Evolutionary conservation across 345 rosid species (phyloP).

Genomic region (Conringia planisiliqua): DNA sequence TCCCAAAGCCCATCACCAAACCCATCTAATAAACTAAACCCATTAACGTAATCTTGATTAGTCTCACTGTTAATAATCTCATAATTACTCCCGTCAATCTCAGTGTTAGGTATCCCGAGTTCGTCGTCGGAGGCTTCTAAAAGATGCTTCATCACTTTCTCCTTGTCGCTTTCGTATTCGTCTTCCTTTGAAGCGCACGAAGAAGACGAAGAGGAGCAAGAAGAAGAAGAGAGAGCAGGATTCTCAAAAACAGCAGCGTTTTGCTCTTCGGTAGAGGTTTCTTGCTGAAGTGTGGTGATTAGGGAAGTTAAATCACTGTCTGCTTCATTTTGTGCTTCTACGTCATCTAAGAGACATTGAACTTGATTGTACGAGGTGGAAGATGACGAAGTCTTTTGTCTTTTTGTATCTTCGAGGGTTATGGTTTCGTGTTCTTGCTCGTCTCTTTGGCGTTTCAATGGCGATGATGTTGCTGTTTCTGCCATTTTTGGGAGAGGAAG

Average conservation of each 20-base stretch:
- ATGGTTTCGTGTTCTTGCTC: slow-evolving; percentile 40
- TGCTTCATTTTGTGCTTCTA: slow-evolving; percentile 45
- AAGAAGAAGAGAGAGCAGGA: slow-evolving; percentile 16
- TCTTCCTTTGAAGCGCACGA: slow-evolving; percentile 24
- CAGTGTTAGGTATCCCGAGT: slow-evolving; percentile 70
- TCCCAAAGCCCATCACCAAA: slow-evolving; percentile 68
- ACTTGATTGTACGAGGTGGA: slow-evolving; percentile 36
- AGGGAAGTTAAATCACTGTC: slow-evolving; percentile 51
- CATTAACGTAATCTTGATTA: slow-evolving; percentile 26
- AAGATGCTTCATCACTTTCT: slow-evolving; percentile 66
- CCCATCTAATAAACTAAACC: slow-evolving; percentile 33
- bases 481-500: slow-evolving; percentile 37
- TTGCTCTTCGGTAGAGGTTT: slow-evolving; percentile 35
- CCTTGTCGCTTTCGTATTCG: slow-evolving; percentile 38
- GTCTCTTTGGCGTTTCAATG: slow-evolving; percentile 57
- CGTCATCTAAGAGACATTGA: slow-evolving; percentile 49
- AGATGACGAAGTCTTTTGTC: slow-evolving; percentile 38
- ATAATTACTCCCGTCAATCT: slow-evolving; percentile 20
- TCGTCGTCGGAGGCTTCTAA: slow-evolving; percentile 91
- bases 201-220: slow-evolving; percentile 30
- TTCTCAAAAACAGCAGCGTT: slow-evolving; percentile 5
- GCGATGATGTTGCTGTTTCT: slow-evolving; percentile 27
- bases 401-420: slow-evolving; percentile 38
- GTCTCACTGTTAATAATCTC: slow-evolving; percentile 20
- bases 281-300: slow-evolving; percentile 58